Evolutionary conservation across 768 basidiomycete genomes (phyloP).

Genomic region (Russula abietina): DNA sequence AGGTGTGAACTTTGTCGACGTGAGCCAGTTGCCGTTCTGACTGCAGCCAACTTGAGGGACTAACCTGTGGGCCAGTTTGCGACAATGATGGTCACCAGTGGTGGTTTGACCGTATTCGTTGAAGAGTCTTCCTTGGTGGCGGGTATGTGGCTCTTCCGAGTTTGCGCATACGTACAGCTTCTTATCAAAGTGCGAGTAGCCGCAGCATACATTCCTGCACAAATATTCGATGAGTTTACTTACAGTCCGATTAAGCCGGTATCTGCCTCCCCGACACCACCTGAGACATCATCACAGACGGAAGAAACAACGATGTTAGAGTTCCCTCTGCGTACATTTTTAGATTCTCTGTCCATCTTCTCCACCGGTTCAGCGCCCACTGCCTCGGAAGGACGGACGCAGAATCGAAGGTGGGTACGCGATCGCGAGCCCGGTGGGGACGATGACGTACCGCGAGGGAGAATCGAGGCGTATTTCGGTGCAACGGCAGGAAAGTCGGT

Average conservation of each 20-base stretch:
- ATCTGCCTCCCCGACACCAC: conserved; percentile 24
- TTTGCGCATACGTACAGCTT: background rate
- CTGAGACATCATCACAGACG: conserved; percentile 26
- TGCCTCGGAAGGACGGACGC: conserved; percentile 25
- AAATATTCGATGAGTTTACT: conserved; percentile 73
- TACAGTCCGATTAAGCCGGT: conserved; percentile 41
- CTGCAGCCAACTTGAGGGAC: background rate
- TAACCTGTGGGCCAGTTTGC: conserved; percentile 47
- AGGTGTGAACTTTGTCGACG: conserved; percentile 76
- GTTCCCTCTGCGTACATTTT: conserved; percentile 73
- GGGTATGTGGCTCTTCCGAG: conserved; percentile 42
- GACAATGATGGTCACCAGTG: conserved; percentile 59
- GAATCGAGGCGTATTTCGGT: conserved; percentile 57
- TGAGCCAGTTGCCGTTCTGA: conserved; percentile 34
- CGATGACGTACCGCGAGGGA: conserved; percentile 35
- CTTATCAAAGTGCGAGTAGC: conserved; percentile 41
- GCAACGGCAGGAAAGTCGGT: conserved; percentile 54
- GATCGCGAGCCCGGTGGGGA: conserved; percentile 42
- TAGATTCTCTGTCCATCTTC: conserved; percentile 92
- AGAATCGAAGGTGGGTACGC: conserved; percentile 46
- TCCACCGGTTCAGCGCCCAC: conserved; percentile 54
- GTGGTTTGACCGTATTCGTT: conserved; percentile 71
- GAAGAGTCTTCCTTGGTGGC: conserved; percentile 80
- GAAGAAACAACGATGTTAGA: conserved; percentile 53
- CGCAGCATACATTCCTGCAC: conserved; percentile 72